Percentiles rank a stretch among this genome's conserved stretches.
phyloP scores from a whole-genome alignment of 2,329 filamentous ascomycete genomes.

The Epichloe sp. region DNA sequence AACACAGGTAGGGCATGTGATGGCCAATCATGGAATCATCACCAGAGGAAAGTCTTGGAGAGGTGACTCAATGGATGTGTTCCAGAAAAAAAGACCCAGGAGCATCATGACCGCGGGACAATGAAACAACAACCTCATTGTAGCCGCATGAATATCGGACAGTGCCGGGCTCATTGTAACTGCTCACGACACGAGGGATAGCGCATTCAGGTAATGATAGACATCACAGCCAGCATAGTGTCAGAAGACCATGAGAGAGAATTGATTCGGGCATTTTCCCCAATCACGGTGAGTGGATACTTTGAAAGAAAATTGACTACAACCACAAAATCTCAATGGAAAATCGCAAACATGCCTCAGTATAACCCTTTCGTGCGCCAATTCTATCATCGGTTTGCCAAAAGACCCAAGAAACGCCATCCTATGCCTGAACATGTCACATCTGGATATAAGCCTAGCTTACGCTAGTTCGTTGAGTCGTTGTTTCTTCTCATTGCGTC shows the following conservation, averaged over 20 bases:
- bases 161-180: no score
- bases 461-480: slow-evolving; percentile 23
- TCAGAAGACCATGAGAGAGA: no score
- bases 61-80: background rate
- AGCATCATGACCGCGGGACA: no score
- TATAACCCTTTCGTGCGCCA: slow-evolving; percentile 15
- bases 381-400: slow-evolving; percentile 8
- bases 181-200: no score
- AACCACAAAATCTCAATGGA: background rate
- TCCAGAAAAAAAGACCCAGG: background rate
- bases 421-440: slow-evolving; percentile 15
- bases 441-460: slow-evolving; percentile 2
- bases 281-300: no score
- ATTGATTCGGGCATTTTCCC: no score
- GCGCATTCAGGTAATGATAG: no score
- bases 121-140: no score
- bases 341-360: background rate
- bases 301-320: background rate
- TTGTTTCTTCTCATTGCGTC: slow-evolving; percentile 49
- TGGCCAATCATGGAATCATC: background rate
- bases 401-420: slow-evolving; percentile 19
- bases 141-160: no score
- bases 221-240: no score
- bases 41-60: background rate
- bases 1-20: background rate